A percentile compares a stretch with the other conserved stretches of the same genome.
Conservation (phyloP, 2,329 filamentous ascomycete genomes). For the Verticillium dahliae region DNA sequence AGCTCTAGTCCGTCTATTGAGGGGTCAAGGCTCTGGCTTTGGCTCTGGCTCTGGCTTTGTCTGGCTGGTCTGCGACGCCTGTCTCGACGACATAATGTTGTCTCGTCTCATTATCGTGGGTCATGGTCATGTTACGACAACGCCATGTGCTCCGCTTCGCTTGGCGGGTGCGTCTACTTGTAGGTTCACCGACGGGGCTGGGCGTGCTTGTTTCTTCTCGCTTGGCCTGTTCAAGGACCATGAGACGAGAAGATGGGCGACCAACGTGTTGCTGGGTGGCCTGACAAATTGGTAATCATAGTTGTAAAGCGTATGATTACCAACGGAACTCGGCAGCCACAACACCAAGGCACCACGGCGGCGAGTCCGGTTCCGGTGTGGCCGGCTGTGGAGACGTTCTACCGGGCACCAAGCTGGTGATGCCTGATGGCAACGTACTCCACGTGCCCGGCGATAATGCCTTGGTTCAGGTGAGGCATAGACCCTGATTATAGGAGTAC, state of each 20-base stretch:
- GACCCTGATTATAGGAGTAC: not conserved
- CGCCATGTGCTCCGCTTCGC: not conserved
- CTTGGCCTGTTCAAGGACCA: not conserved
- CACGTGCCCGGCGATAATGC: not conserved
- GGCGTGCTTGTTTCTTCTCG: not conserved
- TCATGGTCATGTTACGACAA: not conserved
- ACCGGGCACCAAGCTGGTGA: not conserved
- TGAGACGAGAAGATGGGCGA: not conserved
- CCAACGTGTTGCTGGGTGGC: not conserved
- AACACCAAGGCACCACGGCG: not conserved
- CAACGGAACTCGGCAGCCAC: not conserved
- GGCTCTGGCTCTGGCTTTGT: not conserved
- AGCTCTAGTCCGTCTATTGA: not conserved
- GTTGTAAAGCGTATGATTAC: not conserved
- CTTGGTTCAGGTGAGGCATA: not conserved
- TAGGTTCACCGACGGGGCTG: not conserved
- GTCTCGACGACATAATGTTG: not conserved
- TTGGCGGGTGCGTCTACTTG: too few species aligned
- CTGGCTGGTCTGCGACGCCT: not conserved
- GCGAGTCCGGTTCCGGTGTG: not conserved
- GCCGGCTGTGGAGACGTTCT: not conserved
- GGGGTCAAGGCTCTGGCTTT: too few species aligned
- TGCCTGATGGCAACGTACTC: not conserved
- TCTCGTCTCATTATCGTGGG: not conserved
- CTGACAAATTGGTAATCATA: not conserved